A percentile compares a stretch with the other conserved stretches of the same genome.
Evolutionary conservation across 176 grass and related monocot species (phyloP).

Genomic region (Oropetium thomaeum): DNA sequence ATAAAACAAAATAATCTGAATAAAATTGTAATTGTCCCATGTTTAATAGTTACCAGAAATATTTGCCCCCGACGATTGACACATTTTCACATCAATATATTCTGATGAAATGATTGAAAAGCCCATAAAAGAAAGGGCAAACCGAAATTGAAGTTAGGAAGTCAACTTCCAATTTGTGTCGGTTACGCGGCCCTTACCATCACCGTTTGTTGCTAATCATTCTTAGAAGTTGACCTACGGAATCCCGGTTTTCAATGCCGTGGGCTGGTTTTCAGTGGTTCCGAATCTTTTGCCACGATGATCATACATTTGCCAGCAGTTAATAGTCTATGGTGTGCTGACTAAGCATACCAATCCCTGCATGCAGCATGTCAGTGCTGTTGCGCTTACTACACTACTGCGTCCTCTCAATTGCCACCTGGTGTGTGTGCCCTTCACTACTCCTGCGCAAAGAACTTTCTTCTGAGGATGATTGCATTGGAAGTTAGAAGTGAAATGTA

Average conservation of each 20-base stretch:
- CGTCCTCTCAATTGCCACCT: constrained; percentile 39
- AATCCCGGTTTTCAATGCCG: constrained; percentile 43
- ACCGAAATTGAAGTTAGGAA: constrained; percentile 32
- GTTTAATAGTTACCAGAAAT: neutral
- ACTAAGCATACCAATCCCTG: constrained; percentile 40
- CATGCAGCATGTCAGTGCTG: constrained; percentile 28
- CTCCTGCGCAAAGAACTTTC: constrained; percentile 15
- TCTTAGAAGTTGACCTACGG: constrained; percentile 40
- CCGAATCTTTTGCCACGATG: constrained; percentile 41
- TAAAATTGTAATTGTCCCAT: neutral
- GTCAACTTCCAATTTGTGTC: constrained; percentile 50
- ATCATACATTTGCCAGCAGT: constrained; percentile 54
- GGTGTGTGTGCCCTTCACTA: constrained; percentile 14
- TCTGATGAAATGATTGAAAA: constrained; percentile 23
- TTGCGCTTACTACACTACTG: constrained; percentile 37
- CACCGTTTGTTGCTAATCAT: constrained; percentile 34
- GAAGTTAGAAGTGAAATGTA: constrained; percentile 47
- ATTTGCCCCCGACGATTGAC: neutral
- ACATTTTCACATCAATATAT: constrained; percentile 13
- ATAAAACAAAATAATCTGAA: neutral
- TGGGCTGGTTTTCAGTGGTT: constrained; percentile 51
- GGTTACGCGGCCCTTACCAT: constrained; percentile 14
- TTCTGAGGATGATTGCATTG: constrained; percentile 47
- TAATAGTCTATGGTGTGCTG: constrained; percentile 43
- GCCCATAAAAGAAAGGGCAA: constrained; percentile 22